A percentile compares a stretch with the other conserved stretches of the same genome.
phyloP scores from a whole-genome alignment of 371 early-diverging fungal genomes.

The Mortierella sp. region DNA sequence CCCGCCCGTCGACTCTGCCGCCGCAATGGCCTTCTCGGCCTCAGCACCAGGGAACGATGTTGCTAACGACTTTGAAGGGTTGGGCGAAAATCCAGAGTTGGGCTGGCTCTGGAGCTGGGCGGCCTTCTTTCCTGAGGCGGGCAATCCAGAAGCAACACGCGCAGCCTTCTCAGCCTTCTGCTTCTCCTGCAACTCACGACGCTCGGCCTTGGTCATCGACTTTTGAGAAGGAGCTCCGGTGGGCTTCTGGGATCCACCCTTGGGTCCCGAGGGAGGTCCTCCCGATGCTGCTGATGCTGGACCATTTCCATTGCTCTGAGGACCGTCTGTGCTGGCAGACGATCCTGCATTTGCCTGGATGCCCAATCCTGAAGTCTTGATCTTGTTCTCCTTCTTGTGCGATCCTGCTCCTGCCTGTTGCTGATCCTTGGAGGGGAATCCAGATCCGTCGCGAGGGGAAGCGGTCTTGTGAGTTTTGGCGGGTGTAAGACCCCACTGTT shows the following conservation, averaged over 20 bases:
- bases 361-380: conserved; percentile 47
- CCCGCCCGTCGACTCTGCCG: conserved; percentile 53
- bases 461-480: conserved; percentile 38
- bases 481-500: conserved; percentile 49
- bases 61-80: conserved; percentile 50
- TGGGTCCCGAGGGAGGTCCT: conserved; percentile 15
- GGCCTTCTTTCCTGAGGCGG: conserved; percentile 57
- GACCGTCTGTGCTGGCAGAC: conserved; percentile 21
- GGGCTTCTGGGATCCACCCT: conserved; percentile 38
- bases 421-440: conserved; percentile 61
- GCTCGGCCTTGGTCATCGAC: conserved; percentile 90
- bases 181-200: conserved; percentile 85
- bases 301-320: conserved; percentile 28
- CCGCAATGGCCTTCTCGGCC: conserved; percentile 44
- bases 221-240: conserved; percentile 54
- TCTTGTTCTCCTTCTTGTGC: conserved; percentile 53
- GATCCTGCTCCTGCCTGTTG: conserved; percentile 18
- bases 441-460: conserved; percentile 59
- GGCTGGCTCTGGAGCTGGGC: conserved; percentile 36
- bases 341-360: conserved; percentile 36
- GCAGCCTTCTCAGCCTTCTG: conserved; percentile 82
- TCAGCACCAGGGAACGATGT: conserved; percentile 59
- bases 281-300: conserved; percentile 25
- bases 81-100: conserved; percentile 57
- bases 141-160: conserved; percentile 63